Evolutionary conservation across 108 stramenopile genomes (phyloP).

Genomic region (Nannochloropsis salina): DNA sequence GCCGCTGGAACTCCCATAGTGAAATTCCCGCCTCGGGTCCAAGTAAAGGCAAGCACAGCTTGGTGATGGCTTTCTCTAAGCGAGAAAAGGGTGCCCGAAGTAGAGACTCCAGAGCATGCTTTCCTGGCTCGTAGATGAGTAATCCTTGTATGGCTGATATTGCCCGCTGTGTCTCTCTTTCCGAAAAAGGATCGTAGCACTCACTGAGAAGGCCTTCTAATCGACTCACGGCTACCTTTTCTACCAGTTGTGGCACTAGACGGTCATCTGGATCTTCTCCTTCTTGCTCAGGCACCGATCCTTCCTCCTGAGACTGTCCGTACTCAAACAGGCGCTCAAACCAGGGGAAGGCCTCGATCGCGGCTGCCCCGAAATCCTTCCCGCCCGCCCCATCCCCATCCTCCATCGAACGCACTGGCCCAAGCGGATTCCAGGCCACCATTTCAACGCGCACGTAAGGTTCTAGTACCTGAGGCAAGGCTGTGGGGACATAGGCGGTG

Average conservation of each 20-base stretch:
- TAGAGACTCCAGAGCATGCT: not conserved
- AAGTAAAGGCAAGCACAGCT: not conserved
- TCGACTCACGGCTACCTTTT: not conserved
- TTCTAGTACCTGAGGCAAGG: not conserved
- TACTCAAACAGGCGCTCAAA: not conserved
- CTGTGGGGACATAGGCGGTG: not conserved
- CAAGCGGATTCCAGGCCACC: not conserved
- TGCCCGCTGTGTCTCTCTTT: not conserved
- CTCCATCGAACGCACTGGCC: too few relatives aligned
- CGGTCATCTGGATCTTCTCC: not conserved
- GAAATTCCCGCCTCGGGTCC: not conserved
- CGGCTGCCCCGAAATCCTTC: not conserved
- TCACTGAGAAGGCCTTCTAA: not conserved
- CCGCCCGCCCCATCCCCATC: not conserved
- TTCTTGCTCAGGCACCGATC: not conserved
- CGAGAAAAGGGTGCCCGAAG: not conserved
- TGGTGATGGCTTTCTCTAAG: not conserved
- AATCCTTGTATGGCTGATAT: not conserved
- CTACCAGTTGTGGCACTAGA: not conserved
- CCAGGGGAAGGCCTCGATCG: not conserved
- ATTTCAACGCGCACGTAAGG: not conserved
- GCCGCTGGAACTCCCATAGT: not conserved
- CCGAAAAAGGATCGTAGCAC: not conserved
- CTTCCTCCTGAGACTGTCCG: not conserved
- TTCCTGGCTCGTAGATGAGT: slow-evolving; percentile 11